Evolutionary conservation across 805 yeast species (phyloP), one percentile per base, ranked within the genome.

Genomic region (Suhomyces emberorum): DNA sequence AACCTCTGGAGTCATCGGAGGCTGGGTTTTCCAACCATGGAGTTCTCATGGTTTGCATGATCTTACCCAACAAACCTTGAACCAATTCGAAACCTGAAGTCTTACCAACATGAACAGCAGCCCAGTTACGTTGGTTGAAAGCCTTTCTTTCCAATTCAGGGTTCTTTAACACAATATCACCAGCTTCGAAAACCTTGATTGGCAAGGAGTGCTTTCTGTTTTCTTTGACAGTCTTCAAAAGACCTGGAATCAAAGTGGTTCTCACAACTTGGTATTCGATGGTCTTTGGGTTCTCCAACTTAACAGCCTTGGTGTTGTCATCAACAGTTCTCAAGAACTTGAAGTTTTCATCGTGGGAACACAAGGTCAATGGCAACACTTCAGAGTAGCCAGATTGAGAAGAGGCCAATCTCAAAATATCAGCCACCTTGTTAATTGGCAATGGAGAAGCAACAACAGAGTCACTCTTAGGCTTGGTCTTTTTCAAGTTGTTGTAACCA

Each of bases 261-360:
- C 98, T 84, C 18, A 93, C 98, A 43, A 93, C 98, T 72, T 93
- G 96, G 65, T 91, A 93, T 69, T 93, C 99, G 34, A 80, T 63
- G 14, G 98, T 93, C 72, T 93, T 93, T 43, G 99, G 99, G 64
- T 93, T 93, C 39, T 86, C 98, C 52, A 93, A 77, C 54, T 84
- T 81, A 37, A 93, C 98, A 21, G 88, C 98, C 34, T 65, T 68
- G n/a, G 79, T 76, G 51, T 73, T 75, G 52, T 85, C 88, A 60
- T 91, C 97, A 28, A 56, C 57, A 34, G 73, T 70, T 59, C 87
- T 81, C 57, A 93, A 74, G 69, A 78, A 89, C 59, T 78, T 82
- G 76, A 88, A 93, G 70, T 93, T 93, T 72, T 93, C 99, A 59
- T 89, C 96, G 49, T 89, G 96, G 21, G 98, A 89, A 60, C 96